Evolutionary conservation across 805 yeast genomes (phyloP), one percentile per base, ranked within the genome.

Genomic region (Cyberlindnera lachancei): DNA sequence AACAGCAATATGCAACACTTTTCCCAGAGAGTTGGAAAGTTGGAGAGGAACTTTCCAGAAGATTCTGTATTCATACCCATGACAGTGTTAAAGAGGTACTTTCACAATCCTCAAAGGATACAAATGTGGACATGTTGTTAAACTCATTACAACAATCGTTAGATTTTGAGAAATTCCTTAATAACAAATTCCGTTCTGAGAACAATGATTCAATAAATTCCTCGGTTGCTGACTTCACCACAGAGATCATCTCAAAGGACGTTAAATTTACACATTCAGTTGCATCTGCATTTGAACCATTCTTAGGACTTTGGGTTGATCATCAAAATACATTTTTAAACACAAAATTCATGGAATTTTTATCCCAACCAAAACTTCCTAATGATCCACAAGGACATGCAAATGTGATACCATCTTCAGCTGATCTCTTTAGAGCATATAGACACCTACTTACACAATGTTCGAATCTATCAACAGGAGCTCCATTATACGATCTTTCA

Each of bases 221-320:
- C 3, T 27, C 42, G 1, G 16, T 33, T 4, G 25, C 41, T 4
- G 43, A 41, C 19, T 37, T 39, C 32, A 27, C 45, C 15, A n/a
- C 14, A 27, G 16, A 30, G 32, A 40, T 58, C 10, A 23, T 44
- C 35, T 16, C 23, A 3, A 16, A 33, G 6, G 30, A 34, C 5
- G 62, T 37, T 8, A 50, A 44, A 13, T 66, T 64, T 38, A 58
- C 58, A 14, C 59, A 55, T 43, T 64, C 57, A 31, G 71, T 75
- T 35, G 84, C 79, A 25, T 66, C 63, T 28, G 75, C 79, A 21
- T 88, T 92, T 52, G 94, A 85, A 53, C 96, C 96, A 2, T 85
- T 81, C 52, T 63, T 92, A 29, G 71, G 71, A 24, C 57, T 85
- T 11, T 92, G 97, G 96, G 78, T 92, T 9, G 75, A 75, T 14